Base-by-base conservation (phyloP, 257 asterid genomes). In the Solanum chmielewskii region DNA sequence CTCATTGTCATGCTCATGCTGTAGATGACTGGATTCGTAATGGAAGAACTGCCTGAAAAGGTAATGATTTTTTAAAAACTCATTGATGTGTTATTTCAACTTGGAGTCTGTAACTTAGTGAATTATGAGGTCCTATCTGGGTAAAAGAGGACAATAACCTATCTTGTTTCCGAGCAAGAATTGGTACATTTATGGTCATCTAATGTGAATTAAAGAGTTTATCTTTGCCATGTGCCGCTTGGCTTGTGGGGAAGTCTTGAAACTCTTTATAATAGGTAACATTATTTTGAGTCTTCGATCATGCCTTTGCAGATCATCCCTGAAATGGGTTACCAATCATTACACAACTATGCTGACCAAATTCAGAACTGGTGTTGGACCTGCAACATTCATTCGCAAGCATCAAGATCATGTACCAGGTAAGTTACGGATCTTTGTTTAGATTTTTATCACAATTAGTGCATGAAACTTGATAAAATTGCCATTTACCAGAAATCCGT, bases 11-110 rank as follows among this genome's bases (percentile, higher is more conserved):
- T 88, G 81, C 83, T 90, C 83, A 95, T 89, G 98, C 98, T 82
- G 99, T 98, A 80, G 99, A 96, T 94, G 99, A 96, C 90, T 93
- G 99, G 90, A 95, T 96, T 84, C 93, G 96, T 84, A 88, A 35
- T 96, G 92, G 98, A 96, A 90, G 99, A 94, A 87, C 88, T 95
- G 87, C 97, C 98, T 27, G 91, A 89, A 82, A 94, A 95, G 98
- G 99, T 95, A 88, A 85, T 29, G 49, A 27, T 60, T 84, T 75
- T 49, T 70, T 45, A 84, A 44, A 88, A 82, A 87, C 89, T 88
- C 62, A 74, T 69, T 85, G 75, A 77, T 27, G 18, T 60, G 88
- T 75, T 56, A 73, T 86, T 42, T 62, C 84, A 84, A 37, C 74
- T 76, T 85, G 85, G 35, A 69, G 41, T 60, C 49, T 85, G 37